phyloP scores from a whole-genome alignment of 2,329 filamentous ascomycete genomes.

The Pseudovirgaria hyperparasitica region DNA sequence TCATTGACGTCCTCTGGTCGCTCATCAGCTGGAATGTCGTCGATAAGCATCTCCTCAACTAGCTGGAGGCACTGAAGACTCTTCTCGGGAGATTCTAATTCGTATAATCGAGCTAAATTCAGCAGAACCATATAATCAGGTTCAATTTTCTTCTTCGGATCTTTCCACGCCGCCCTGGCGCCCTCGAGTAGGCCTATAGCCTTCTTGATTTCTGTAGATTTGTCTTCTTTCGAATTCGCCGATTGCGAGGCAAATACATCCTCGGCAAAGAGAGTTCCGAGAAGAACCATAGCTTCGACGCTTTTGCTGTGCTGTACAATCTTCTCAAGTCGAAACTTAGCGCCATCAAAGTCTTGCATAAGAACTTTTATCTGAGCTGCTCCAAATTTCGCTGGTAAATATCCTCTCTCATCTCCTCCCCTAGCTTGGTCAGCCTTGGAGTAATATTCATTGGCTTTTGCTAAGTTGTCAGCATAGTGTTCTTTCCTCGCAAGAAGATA shows the following conservation, averaged over 20 bases:
- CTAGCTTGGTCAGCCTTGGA: conserved; percentile 80
- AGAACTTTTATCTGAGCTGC: conserved; percentile 78
- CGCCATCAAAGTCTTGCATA: conserved; percentile 75
- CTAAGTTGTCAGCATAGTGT: conserved; percentile 65
- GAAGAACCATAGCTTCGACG: conserved; percentile 79
- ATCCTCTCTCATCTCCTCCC: conserved; percentile 82
- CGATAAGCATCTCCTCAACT: conserved; percentile 80
- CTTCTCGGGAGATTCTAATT: conserved; percentile 73
- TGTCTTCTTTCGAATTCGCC: conserved; percentile 69
- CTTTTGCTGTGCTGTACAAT: conserved; percentile 75
- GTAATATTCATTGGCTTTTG: conserved; percentile 75
- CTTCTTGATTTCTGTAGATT: conserved; percentile 71
- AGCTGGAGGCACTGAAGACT: conserved; percentile 84
- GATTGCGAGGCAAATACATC: conserved; percentile 76
- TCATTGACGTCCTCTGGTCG: conserved; percentile 42
- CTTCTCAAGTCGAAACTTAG: conserved; percentile 88
- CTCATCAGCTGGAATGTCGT: conserved; percentile 61
- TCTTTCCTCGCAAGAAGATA: conserved; percentile 87
- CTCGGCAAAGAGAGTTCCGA: conserved; percentile 87
- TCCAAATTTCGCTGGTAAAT: conserved; percentile 88
- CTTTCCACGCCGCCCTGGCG: conserved; percentile 82
- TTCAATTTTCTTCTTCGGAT: conserved; percentile 69
- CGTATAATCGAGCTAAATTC: conserved; percentile 85
- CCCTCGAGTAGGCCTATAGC: conserved; percentile 73
- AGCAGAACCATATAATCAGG: conserved; percentile 80